phyloP scores from a whole-genome alignment of 1,284 basidiomycete genomes.

The Porodaedalea pini region DNA sequence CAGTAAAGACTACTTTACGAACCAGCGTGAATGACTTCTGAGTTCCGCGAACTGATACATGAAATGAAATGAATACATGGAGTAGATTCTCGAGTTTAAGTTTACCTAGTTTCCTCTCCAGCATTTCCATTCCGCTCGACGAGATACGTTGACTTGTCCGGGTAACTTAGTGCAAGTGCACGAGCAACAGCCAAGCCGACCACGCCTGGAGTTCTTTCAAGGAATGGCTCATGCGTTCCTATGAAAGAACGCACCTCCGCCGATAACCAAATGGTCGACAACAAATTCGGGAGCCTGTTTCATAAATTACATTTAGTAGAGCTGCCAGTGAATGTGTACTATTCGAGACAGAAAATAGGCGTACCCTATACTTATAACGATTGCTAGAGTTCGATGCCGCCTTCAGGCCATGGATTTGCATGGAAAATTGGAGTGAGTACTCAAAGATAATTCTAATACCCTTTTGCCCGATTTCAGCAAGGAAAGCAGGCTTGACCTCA shows the following conservation, averaged over 20 bases:
- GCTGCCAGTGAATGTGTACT: background rate
- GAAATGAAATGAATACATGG: background rate
- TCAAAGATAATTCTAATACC: too few species aligned
- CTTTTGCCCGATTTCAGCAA: too few species aligned
- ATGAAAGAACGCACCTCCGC: constrained; percentile 63
- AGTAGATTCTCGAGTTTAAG: background rate
- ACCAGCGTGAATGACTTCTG: constrained; percentile 95
- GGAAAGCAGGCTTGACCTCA: too few species aligned
- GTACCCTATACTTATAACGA: constrained; percentile 60
- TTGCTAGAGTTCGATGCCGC: constrained; percentile 60
- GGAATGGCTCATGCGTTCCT: background rate
- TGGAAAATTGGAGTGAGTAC: too few species aligned
- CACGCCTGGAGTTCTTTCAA: constrained; percentile 49
- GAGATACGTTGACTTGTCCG: constrained; percentile 74
- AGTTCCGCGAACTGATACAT: constrained; percentile 77
- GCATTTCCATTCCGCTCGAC: constrained; percentile 75
- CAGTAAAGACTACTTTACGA: constrained; percentile 19
- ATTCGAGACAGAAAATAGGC: background rate
- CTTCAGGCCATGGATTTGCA: constrained; percentile 46
- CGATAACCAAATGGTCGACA: constrained; percentile 92
- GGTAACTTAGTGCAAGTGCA: constrained; percentile 65
- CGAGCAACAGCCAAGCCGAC: constrained; percentile 88
- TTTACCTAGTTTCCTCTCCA: constrained; percentile 82
- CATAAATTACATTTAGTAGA: background rate
- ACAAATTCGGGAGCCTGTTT: constrained; percentile 65